A percentile compares a stretch with the other conserved stretches of the same genome.
phyloP scores from a whole-genome alignment of 2,329 filamentous ascomycete species.

The Fusarium pilosicola region DNA sequence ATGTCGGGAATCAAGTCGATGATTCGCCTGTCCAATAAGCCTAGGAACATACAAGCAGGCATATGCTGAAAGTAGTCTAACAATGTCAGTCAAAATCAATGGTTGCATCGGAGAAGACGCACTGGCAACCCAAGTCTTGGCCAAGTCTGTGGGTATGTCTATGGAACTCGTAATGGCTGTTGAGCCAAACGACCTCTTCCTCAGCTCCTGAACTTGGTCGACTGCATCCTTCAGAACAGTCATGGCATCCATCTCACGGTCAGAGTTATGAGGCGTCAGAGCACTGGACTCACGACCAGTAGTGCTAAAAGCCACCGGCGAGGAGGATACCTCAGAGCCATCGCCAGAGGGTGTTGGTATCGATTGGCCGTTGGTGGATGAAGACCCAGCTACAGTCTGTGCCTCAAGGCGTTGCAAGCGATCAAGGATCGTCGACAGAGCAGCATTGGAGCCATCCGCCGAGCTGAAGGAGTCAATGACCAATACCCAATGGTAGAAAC shows the following conservation, averaged over 20 bases:
- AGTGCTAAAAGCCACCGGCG: constrained; percentile 18
- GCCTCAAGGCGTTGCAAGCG: constrained; percentile 46
- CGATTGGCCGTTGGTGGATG: constrained; percentile 1
- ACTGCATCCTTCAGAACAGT: constrained; percentile 46
- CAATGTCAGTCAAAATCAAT: not conserved
- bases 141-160: constrained; percentile 41
- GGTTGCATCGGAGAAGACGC: not conserved
- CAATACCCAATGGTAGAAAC: not conserved
- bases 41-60: constrained; percentile 45
- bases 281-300: constrained; percentile 14
- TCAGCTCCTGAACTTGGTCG: constrained; percentile 42
- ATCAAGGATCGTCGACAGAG: constrained; percentile 45
- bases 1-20: constrained; percentile 47
- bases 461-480: constrained; percentile 25
- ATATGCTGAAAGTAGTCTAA: constrained; percentile 45
- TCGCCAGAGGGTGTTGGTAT: constrained; percentile 10
- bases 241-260: constrained; percentile 38
- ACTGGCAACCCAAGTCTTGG: constrained; percentile 46
- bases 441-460: constrained; percentile 7
- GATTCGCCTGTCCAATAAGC: constrained; percentile 41
- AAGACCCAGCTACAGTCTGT: constrained; percentile 7
- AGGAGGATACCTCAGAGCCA: constrained; percentile 30
- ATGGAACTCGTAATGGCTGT: constrained; percentile 41
- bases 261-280: not conserved
- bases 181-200: constrained; percentile 32